A percentile compares a stretch with the other conserved stretches of the same genome.
These are phyloP conservation scores for Rhizophora mangle DNA, from an alignment of 345 rosid genomes.

Conservation along the genomic window DNA sequence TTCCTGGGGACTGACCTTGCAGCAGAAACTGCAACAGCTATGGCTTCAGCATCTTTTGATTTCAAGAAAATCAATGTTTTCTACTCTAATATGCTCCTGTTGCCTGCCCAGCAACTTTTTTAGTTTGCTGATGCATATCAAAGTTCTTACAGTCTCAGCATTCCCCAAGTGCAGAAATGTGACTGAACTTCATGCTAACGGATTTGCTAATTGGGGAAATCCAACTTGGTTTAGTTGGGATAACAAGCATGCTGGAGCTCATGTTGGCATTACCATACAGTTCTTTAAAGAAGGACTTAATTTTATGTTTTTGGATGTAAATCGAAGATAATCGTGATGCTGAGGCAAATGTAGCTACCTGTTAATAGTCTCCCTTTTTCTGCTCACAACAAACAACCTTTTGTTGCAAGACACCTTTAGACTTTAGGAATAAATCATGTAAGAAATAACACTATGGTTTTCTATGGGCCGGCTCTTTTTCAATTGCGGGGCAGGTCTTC, in stretches of 20 bases:
- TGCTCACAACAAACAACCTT: no score
- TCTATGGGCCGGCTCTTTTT: no score
- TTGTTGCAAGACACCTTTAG: no score
- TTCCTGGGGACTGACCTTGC: conserved; percentile 25
- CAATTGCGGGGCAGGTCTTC: conserved; percentile 16
- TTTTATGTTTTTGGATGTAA: no score
- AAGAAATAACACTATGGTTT: no score
- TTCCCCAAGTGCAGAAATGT: conserved; percentile 14
- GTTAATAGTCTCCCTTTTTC: no score
- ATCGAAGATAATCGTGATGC: no score
- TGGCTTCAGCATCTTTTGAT: conserved; percentile 35
- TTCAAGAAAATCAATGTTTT: conserved; percentile 21
- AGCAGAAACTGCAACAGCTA: conserved; percentile 31
- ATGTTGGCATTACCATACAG: conserved; percentile 1
- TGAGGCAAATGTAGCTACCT: no score
- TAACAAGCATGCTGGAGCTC: conserved; percentile 29
- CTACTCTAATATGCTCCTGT: conserved; percentile 16
- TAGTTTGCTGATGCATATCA: conserved; percentile 22
- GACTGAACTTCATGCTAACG: conserved; percentile 5
- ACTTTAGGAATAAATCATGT: no score
- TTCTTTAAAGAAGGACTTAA: no score
- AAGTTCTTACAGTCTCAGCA: conserved; percentile 25
- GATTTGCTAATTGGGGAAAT: conserved; percentile 24
- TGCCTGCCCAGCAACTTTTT: conserved; percentile 25
- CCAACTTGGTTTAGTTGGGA: conserved; percentile 33